Base-by-base conservation (phyloP, 2,329 filamentous ascomycete genomes). In the Madurella mycetomatis region DNA sequence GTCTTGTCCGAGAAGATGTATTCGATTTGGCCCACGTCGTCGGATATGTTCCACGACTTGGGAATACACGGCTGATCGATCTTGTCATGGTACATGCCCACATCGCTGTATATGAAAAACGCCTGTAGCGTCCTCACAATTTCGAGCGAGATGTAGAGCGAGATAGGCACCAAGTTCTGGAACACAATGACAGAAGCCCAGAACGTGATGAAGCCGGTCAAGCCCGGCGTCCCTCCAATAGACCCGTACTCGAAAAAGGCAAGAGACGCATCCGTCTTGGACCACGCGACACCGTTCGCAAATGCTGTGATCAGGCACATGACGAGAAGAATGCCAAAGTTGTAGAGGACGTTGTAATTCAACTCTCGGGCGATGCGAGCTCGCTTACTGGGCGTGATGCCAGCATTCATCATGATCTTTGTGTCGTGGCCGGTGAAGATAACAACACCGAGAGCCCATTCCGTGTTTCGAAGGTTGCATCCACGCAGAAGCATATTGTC, bases 371-470 rank as follows among this genome's bases (percentile, higher is more conserved):
- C 90, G 64, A 99, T 92, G 62, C 90, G 85, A 39, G 94, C 84
- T 59, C 92, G 88, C 76, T 99, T 99, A 69, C 85, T 95, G 12
- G 95, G 94, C 1, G 94, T 99, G 58, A 92, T 87, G 56, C 94
- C 94, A 30, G 94, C 89, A 69, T 99, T 99, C 76, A 96, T 88
- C 94, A 99, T 99, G 69, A 96, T 97, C 75, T 97, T 99, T 34
- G 92, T 96, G 69, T 99, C 92, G 66, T 92, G 85, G 34, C 94
- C 94, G 13, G 94, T 97, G 72, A 95, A 99, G 16, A 95, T 78
- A 47, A 97, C 92, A 2, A 99, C 82, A 50, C 92, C 94, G 5
- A 99, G 80, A 51, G 91, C 81, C 94, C 94, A 99, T 67, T 97
- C 92, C 0, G 94, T 99, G 70, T 97, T 99, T 61, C 92, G 85